Evolutionary conservation across 768 basidiomycete genomes (phyloP), one percentile per base, ranked within the genome.

Genomic region (Suillus sp.): DNA sequence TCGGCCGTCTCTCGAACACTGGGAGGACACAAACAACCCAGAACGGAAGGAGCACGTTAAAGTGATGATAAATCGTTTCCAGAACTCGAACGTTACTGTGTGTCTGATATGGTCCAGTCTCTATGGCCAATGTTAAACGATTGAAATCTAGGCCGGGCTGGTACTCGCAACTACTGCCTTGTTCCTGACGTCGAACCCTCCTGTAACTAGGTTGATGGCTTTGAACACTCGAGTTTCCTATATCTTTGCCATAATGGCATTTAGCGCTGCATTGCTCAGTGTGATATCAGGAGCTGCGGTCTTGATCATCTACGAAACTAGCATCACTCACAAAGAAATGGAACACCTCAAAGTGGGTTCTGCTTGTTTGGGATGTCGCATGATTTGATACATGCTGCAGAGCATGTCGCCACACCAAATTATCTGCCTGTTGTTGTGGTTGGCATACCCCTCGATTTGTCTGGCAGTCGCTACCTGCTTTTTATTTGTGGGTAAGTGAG

Each of bases 241-340:
- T 10, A 27, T 40, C 16, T 18, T 57, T 18, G 25, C 25, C 25
- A 13, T 57, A 3, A 18, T 27, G 20, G 25, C 56, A 30, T 57
- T 57, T 30, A 38, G 38, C 11, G 25, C 38, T 18, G 56, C 56
- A 25, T 30, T 57, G 25, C 38, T 57, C 14, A 40, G 56, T 20
- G 56, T 57, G 18, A 57, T 57, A 57, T 40, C 56, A 10, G 56
- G 56, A 57, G 56, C 56, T 13, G 56, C 56, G 4, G 25, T 57
- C 25, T 18, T 57, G 18, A 5, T 57, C 14, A 40, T 57, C 25
- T 57, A 57, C 2, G 18, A 40, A 20, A 57, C 56, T 40, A 27
- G 37, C 37, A 9, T 5, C 18, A 27, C 25, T 30, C 56, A 57
- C 18, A 40, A 57, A 27, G 56, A 57, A 10, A 57, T 57, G 38